Evolutionary conservation across 2,329 filamentous ascomycete genomes (phyloP), one percentile per base, ranked within the genome.

Genomic region (Rhinocladiella mackenziei): DNA sequence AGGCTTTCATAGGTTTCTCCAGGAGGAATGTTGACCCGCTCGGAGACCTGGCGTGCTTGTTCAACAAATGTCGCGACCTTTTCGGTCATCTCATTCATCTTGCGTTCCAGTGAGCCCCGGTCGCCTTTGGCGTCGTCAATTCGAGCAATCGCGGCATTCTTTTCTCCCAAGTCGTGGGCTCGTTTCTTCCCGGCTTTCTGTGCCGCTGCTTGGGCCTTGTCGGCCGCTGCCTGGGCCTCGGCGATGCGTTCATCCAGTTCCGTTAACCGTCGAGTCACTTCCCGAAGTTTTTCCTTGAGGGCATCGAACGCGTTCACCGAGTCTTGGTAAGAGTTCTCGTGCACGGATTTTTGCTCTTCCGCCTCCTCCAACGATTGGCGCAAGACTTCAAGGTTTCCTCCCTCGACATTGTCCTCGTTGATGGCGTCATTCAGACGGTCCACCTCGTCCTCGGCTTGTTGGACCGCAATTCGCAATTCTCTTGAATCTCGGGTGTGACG

Each of bases 361-460:
- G 60, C 80, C 5, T 81, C 77, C 43, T 70, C 65, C 1, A 94
- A 72, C 35, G 78, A 70, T 11, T 69, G 64, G 42, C 75, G 75
- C 2, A 88, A 68, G 9, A 68, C 67, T 33, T 80, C 75, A 1
- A 91, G 68, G 39, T 75, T 74, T 36, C 78, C 81, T 58, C 88
- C 86, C 42, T 80, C 78, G 2, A 83, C 71, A 38, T 65, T 68
- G 44, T 77, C 73, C 43, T 67, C 68, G 14, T 79, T 76, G 31
- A 81, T 68, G 9, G 76, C 82, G 48, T 85, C 73, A 50, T 87
- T 81, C 28, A 94, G 72, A 32, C 80, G 77, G 41, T 79, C 76
- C 22, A 84, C 72, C 5, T 72, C 68, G 39, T 83, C 80, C 39
- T 83, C 76, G 5, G 81, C 76, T 39, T 69, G 65, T 49, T 87